Base-by-base conservation (phyloP, 306 rosid species). In the Prunus kanzakura region DNA sequence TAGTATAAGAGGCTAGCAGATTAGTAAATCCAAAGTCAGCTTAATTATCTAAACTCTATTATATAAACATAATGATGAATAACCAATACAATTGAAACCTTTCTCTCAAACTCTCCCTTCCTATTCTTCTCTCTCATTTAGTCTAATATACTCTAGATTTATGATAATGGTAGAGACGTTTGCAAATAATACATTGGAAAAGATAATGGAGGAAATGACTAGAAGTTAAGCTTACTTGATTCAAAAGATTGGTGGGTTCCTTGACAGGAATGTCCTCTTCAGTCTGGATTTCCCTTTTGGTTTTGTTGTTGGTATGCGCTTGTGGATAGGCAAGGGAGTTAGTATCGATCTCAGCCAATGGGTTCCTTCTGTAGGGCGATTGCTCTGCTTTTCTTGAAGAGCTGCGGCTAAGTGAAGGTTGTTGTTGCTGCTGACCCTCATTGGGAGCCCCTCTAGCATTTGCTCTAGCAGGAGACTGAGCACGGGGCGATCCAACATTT, bases 341-440 rank as follows among this genome's bases (percentile, higher is more conserved):
- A 12, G 92, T 80, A 78, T 96, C 99, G 69, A 92, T 82, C 68
- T 96, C 99, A 77, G 88, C 80, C 32, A 91, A 69, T 4, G 99
- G 97, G 64, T 92, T 91, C 83, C 99, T 96, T 85, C 96, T 85
- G 51, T 74, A 87, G 69, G 99, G 99, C 41, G 99, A 96, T 0
- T 87, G 91, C 78, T 96, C 99, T 14, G 97, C 86, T 81, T 92
- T 96, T 80, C 93, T 91, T 23, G 91, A 84, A 63, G 96, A 82
- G 88, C 83, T 96, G 4, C 97, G 89, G 83, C 98, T 88, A 51
- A 96, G 91, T 0, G 97, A 90, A 3, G 93, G 89, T 74, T 86
- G 88, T 74, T 81, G 84, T 72, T 45, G 86, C 15, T 30, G 83
- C 77, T 81, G 89, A 47, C 81, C 71, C 23, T 85, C 91, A 64